Conservation (phyloP, 164 flowering plant species). For the Nymphaea colorata region DNA sequence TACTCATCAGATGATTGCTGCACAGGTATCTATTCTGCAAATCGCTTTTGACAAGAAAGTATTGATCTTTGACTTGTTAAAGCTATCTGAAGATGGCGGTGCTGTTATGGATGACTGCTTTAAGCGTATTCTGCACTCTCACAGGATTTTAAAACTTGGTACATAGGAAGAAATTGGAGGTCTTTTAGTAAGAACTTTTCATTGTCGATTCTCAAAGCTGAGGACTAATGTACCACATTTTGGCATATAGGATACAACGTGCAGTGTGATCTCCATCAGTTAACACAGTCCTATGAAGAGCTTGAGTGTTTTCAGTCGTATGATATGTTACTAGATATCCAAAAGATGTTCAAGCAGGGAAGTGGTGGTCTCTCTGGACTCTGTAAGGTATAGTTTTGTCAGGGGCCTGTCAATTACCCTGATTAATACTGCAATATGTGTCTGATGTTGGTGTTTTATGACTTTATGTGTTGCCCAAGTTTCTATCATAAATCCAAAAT, state of each 20-base stretch:
- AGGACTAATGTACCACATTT: background rate
- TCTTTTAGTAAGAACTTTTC: background rate
- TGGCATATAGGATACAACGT: constrained; percentile 67
- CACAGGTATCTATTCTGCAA: constrained; percentile 95
- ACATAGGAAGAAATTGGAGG: constrained; percentile 11
- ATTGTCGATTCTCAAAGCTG: too few species aligned
- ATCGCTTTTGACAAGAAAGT: constrained; percentile 73
- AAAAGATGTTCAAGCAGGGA: constrained; percentile 66
- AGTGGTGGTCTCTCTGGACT: constrained; percentile 93
- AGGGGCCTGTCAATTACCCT: background rate
- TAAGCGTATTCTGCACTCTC: constrained; percentile 56
- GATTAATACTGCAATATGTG: background rate
- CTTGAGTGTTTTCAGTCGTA: constrained; percentile 75
- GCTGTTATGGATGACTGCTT: constrained; percentile 47
- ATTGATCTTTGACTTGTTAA: constrained; percentile 76
- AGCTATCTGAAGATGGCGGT: constrained; percentile 48
- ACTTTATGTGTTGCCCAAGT: too few species aligned
- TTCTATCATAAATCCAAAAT: too few species aligned
- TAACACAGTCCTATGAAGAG: constrained; percentile 59
- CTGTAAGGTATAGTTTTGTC: constrained; percentile 37
- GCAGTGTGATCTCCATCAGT: constrained; percentile 69
- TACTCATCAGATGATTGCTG: background rate
- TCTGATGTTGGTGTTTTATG: too few species aligned
- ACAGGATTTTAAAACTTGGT: constrained; percentile 84
- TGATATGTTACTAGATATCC: constrained; percentile 88